phyloP scores from a whole-genome alignment of 257 asterid species.

The Solanum pinnatisectum region DNA sequence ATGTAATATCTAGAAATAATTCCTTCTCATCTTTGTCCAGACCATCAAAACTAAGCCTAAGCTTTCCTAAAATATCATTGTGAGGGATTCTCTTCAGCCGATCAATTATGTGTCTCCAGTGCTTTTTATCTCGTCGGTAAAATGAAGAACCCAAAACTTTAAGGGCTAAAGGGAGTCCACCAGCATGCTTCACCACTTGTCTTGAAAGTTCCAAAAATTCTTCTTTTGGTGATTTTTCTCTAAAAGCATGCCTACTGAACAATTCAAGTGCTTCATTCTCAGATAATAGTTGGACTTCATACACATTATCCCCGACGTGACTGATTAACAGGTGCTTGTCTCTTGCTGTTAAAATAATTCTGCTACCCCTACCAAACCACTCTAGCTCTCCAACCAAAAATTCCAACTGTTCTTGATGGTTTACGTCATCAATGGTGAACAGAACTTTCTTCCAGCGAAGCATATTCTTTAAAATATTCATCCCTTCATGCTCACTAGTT shows the following conservation, averaged over 20 bases:
- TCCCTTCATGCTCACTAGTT: background rate
- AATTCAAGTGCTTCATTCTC: no score
- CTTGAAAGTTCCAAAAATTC: no score
- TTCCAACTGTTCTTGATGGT: background rate
- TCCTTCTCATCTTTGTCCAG: background rate
- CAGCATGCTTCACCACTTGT: no score
- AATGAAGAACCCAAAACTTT: no score
- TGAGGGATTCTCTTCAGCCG: no score
- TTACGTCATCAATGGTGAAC: background rate
- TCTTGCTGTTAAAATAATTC: background rate
- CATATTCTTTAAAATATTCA: background rate
- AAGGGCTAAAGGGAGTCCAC: no score
- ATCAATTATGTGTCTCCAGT: no score
- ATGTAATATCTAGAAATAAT: background rate
- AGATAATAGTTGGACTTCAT: background rate
- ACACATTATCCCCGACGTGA: background rate
- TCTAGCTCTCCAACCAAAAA: background rate
- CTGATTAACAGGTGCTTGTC: background rate
- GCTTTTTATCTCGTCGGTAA: no score
- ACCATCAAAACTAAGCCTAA: no score
- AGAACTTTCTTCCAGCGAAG: background rate
- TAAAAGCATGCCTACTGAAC: no score
- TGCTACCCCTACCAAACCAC: slow-evolving; percentile 1
- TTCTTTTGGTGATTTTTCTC: no score
- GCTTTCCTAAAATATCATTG: no score